phyloP scores from a whole-genome alignment of 306 rosid genomes.

The Begonia loranthoides region DNA sequence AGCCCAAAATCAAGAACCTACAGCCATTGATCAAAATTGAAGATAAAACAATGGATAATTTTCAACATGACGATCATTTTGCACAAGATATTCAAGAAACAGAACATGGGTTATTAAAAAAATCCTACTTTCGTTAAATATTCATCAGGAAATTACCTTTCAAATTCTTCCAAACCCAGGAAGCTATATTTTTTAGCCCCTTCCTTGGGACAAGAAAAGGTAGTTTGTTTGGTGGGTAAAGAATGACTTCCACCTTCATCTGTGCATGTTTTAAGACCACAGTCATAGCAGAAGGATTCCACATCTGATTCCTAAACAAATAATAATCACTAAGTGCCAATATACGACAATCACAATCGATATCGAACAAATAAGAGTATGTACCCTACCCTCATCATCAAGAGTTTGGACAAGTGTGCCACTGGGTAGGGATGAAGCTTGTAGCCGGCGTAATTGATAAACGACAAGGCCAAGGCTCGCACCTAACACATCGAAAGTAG shows the following conservation, averaged over 20 bases:
- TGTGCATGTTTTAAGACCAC: constrained; percentile 41
- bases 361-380: constrained; percentile 5
- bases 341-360: background rate
- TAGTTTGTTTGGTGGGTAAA: constrained; percentile 63
- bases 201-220: constrained; percentile 46
- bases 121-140: too few relatives aligned
- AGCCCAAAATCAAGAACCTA: too few relatives aligned
- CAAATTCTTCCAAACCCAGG: constrained; percentile 39
- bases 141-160: background rate
- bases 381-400: constrained; percentile 87
- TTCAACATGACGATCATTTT: too few relatives aligned
- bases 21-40: too few relatives aligned
- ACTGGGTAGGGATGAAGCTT: constrained; percentile 83
- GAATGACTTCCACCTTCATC: constrained; percentile 57
- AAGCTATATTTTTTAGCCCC: constrained; percentile 35
- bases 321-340: background rate
- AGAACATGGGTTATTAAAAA: too few relatives aligned
- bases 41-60: too few relatives aligned
- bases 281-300: constrained; percentile 51
- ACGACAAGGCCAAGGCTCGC: constrained; percentile 61
- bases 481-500: constrained; percentile 23
- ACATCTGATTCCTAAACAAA: constrained; percentile 50
- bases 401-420: constrained; percentile 35
- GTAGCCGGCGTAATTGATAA: constrained; percentile 62
- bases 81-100: too few relatives aligned